Conservation (phyloP, 495 filamentous ascomycete species). For the Pseudevernia furfuracea region DNA sequence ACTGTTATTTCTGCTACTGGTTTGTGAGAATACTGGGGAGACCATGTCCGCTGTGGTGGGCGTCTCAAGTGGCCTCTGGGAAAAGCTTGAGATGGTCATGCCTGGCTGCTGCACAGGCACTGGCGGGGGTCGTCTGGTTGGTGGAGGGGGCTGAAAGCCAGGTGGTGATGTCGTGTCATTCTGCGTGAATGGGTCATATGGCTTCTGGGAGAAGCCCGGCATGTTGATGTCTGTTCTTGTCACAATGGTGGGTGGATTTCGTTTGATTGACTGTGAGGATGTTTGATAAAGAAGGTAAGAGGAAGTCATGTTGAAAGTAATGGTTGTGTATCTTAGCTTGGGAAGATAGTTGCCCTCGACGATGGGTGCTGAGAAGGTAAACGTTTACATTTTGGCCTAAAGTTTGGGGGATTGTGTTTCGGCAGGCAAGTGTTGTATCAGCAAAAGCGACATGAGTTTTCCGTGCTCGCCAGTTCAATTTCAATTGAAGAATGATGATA, state of each 20-base stretch:
- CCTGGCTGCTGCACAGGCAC: neutral
- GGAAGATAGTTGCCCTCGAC: conserved; percentile 7
- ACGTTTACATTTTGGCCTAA: neutral
- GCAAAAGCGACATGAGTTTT: neutral
- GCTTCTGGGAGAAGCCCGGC: conserved; percentile 12
- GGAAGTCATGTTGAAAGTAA: neutral
- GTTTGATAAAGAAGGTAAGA: neutral
- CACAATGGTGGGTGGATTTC: neutral
- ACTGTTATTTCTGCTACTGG: neutral
- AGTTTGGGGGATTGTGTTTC: neutral
- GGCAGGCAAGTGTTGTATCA: neutral
- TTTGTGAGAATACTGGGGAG: neutral
- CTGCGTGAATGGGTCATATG: conserved; percentile 7
- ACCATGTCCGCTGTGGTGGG: neutral
- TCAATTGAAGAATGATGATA: neutral
- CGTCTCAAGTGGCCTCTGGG: neutral
- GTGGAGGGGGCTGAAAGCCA: conserved; percentile 1
- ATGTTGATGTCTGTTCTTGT: conserved; percentile 6
- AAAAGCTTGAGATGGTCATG: conserved; percentile 1
- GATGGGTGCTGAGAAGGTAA: neutral
- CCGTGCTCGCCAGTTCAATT: neutral
- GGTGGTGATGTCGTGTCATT: conserved; percentile 1
- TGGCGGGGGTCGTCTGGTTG: neutral
- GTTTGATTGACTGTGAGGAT: neutral
- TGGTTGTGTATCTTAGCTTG: conserved; percentile 1